phyloP scores from a whole-genome alignment of 345 rosid genomes.

The Zanthoxylum bungeanum region DNA sequence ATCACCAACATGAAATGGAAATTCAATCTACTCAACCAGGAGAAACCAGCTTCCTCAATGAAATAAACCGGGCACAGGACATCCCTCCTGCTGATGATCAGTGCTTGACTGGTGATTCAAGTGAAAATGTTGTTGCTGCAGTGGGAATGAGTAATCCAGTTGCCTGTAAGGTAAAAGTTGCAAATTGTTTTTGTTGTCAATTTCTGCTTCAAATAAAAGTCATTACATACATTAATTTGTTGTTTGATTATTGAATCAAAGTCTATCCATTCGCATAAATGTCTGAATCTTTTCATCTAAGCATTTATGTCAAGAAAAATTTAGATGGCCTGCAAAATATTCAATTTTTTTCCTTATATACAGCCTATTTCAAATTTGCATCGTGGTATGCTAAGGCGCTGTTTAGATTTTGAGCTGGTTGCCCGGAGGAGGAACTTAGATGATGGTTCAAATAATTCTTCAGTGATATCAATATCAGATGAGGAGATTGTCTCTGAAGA shows the following conservation, averaged over 20 bases:
- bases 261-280: background rate
- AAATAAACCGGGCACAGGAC: conserved; percentile 18
- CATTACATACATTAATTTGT: background rate
- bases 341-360: conserved; percentile 16
- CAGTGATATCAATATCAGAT: conserved; percentile 22
- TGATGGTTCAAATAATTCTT: conserved; percentile 30
- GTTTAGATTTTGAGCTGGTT: conserved; percentile 80
- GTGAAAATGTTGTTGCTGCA: no score
- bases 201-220: background rate
- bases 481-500: conserved; percentile 25
- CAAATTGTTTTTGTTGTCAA: conserved; percentile 1
- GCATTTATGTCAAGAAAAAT: no score
- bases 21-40: conserved; percentile 33
- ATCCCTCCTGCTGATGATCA: conserved; percentile 8
- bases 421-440: conserved; percentile 48
- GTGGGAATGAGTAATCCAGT: conserved; percentile 13
- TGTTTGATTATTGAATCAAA: background rate
- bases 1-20: conserved; percentile 26
- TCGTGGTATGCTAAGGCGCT: conserved; percentile 89
- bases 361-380: conserved; percentile 59
- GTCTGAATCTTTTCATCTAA: background rate
- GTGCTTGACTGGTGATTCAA: conserved; percentile 19
- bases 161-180: conserved; percentile 23
- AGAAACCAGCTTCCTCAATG: conserved; percentile 27
- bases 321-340: background rate